These are phyloP conservation scores for Hemileccinum impolitum DNA, from an alignment of 768 basidiomycete species.

Conservation along the genomic window DNA sequence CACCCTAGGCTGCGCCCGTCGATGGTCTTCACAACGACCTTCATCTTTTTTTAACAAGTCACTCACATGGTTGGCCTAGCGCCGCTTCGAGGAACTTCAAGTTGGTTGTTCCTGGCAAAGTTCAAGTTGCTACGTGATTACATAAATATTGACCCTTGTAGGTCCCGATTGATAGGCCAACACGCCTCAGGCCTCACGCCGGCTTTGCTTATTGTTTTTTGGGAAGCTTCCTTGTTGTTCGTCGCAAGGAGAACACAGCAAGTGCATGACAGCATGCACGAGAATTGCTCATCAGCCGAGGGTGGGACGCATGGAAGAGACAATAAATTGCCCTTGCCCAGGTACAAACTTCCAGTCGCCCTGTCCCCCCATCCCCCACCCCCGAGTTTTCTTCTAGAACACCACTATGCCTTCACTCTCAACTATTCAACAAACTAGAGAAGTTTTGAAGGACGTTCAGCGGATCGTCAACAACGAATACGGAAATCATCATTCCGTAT, in stretches of 20 bases:
- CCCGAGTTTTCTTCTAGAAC: not conserved
- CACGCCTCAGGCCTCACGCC: not conserved
- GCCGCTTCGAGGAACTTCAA: too few species aligned
- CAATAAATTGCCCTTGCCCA: conserved; percentile 9
- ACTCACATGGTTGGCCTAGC: too few species aligned
- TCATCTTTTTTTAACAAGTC: too few species aligned
- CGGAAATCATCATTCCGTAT: not conserved
- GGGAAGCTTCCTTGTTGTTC: conserved; percentile 6
- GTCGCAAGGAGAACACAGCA: conserved; percentile 15
- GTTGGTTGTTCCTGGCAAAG: too few species aligned
- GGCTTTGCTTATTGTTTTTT: conserved; percentile 13
- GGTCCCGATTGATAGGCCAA: conserved; percentile 10
- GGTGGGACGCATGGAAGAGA: not conserved
- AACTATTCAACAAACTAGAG: not conserved
- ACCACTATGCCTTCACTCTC: conserved; percentile 6
- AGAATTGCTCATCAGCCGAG: not conserved
- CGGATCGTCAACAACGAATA: not conserved
- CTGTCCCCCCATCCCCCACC: too few species aligned
- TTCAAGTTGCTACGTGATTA: not conserved
- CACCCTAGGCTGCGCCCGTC: too few species aligned
- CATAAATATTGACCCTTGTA: conserved; percentile 11
- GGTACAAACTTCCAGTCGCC: not conserved
- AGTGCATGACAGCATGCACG: not conserved
- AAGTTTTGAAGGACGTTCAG: not conserved
- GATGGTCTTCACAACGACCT: too few species aligned